phyloP scores from a whole-genome alignment of 208 protist species.

The Leishmania gerbilli region DNA sequence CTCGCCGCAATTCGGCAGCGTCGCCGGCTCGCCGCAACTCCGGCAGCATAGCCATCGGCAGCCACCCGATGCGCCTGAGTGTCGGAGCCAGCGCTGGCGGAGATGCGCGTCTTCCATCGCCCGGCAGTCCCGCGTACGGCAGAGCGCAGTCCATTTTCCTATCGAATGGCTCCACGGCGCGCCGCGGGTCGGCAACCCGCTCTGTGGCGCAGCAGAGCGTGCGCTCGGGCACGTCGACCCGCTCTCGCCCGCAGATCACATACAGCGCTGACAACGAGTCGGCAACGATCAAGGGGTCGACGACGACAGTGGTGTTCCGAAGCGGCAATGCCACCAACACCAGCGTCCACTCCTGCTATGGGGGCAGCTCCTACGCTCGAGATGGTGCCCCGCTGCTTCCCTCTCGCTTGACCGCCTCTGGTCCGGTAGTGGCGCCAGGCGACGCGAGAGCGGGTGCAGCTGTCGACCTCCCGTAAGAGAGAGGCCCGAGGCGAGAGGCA shows the following conservation, averaged over 20 bases:
- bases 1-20: neutral
- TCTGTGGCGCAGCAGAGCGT: constrained; percentile 37
- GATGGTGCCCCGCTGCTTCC: constrained; percentile 12
- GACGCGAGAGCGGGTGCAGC: neutral
- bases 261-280: constrained; percentile 43
- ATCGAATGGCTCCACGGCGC: neutral
- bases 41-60: neutral
- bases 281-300: constrained; percentile 54
- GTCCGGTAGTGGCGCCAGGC: neutral
- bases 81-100: neutral
- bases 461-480: neutral
- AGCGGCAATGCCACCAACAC: neutral
- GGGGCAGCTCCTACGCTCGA: constrained; percentile 1
- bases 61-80: constrained; percentile 2
- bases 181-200: constrained; percentile 29
- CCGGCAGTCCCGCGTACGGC: neutral
- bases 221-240: constrained; percentile 42
- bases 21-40: constrained; percentile 1
- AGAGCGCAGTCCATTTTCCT: neutral
- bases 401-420: neutral
- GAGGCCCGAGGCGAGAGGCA: neutral
- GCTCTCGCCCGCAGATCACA: constrained; percentile 53
- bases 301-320: constrained; percentile 66
- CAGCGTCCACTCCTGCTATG: neutral
- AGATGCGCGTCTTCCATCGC: neutral